A percentile compares a stretch with the other conserved stretches of the same genome.
Conservation (phyloP, 306 rosid genomes). For the Cucumis cinereus region DNA sequence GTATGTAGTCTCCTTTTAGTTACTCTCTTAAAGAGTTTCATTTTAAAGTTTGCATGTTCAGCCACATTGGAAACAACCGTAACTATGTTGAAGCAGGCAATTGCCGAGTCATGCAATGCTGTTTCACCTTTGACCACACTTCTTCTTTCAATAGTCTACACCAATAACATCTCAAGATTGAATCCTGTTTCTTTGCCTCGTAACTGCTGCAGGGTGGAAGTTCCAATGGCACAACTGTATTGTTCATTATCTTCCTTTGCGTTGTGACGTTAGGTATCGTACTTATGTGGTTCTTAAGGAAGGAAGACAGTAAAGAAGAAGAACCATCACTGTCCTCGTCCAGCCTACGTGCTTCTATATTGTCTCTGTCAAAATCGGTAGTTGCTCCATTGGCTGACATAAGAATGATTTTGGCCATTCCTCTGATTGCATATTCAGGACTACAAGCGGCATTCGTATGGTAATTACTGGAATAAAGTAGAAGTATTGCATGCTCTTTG, state of each 20-base stretch:
- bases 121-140: background rate
- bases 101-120: background rate
- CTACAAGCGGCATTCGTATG: slow-evolving; percentile 94
- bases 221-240: slow-evolving; percentile 43
- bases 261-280: slow-evolving; percentile 58
- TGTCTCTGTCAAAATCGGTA: slow-evolving; percentile 43
- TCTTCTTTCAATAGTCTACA: background rate
- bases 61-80: background rate
- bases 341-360: slow-evolving; percentile 27
- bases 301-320: slow-evolving; percentile 32
- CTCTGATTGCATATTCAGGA: slow-evolving; percentile 90
- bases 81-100: background rate
- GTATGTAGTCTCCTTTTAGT: slow-evolving; percentile 26
- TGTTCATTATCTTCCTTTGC: slow-evolving; percentile 70
- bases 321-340: slow-evolving; percentile 23
- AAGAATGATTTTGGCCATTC: slow-evolving; percentile 73
- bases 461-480: slow-evolving; percentile 36
- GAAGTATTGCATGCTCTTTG: slow-evolving; percentile 9
- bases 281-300: slow-evolving; percentile 69
- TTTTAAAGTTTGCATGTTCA: background rate
- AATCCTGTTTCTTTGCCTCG: slow-evolving; percentile 5
- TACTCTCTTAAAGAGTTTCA: slow-evolving; percentile 12
- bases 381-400: slow-evolving; percentile 39
- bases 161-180: background rate
- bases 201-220: slow-evolving; percentile 49